Percentiles rank a stretch among this genome's conserved stretches.
Evolutionary conservation across 2,329 filamentous ascomycete genomes (phyloP).

Genomic region (Botryosphaeria agaves): DNA sequence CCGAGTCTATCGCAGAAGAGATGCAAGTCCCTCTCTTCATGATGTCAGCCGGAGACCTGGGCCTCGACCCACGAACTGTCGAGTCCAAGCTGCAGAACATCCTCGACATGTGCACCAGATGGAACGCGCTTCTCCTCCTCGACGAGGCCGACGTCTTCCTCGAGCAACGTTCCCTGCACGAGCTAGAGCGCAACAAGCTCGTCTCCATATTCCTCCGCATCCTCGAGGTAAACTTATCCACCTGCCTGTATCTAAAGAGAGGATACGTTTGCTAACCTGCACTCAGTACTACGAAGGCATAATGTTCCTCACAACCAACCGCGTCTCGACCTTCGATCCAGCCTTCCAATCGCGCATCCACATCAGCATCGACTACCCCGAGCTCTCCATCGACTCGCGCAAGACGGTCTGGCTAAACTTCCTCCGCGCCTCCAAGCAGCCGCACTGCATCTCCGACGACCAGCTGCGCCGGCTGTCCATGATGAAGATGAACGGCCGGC

Average conservation of each 20-base stretch:
- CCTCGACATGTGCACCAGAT: constrained; percentile 29
- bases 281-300: constrained; percentile 21
- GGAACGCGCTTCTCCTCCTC: constrained; percentile 34
- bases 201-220: constrained; percentile 23
- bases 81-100: constrained; percentile 28
- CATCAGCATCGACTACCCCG: constrained; percentile 22
- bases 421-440: constrained; percentile 8
- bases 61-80: constrained; percentile 22
- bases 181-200: constrained; percentile 27
- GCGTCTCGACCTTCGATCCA: constrained; percentile 23
- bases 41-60: constrained; percentile 33
- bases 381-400: constrained; percentile 18
- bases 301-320: constrained; percentile 28
- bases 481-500: constrained; percentile 19
- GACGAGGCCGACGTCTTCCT: constrained; percentile 32
- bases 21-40: constrained; percentile 33
- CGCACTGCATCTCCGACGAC: constrained; percentile 8
- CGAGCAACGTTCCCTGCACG: constrained; percentile 19
- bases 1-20: constrained; percentile 31
- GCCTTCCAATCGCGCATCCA: constrained; percentile 31
- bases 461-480: constrained; percentile 14
- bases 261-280: constrained; percentile 16
- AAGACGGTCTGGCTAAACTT: constrained; percentile 28
- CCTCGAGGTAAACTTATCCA: no score
- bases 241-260: no score